Conservation (phyloP, 495 filamentous ascomycete species). For the Penicillium fimorum region DNA sequence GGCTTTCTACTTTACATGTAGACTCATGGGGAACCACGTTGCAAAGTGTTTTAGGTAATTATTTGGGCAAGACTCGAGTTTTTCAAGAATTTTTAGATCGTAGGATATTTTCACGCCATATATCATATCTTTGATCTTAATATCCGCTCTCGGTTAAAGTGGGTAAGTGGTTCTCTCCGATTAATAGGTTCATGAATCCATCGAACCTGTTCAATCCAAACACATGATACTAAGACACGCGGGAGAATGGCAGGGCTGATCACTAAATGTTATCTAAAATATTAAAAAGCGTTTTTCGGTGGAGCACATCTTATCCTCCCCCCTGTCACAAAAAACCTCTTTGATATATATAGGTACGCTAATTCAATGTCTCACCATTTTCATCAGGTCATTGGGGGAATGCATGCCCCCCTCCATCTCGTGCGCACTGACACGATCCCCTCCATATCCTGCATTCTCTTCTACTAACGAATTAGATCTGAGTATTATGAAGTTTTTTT, state of each 20-base stretch:
- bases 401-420: constrained; percentile 22
- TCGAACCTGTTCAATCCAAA: neutral
- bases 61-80: neutral
- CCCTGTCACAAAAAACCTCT: neutral
- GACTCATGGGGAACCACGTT: neutral
- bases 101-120: neutral
- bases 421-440: constrained; percentile 24
- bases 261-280: neutral
- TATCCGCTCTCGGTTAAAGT: neutral
- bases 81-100: neutral
- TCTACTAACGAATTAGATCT: neutral
- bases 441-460: neutral
- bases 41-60: neutral
- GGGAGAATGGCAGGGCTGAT: neutral
- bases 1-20: neutral
- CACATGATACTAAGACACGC: neutral
- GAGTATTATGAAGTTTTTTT: constrained; percentile 7
- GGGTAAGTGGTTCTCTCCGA: neutral
- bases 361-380: constrained; percentile 8
- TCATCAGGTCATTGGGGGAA: constrained; percentile 3
- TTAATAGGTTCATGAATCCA: neutral
- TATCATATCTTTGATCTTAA: neutral
- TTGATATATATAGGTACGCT: neutral
- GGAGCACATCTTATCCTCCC: neutral
- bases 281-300: neutral